These are phyloP conservation scores for Corchorus olitorius DNA, from an alignment of 345 rosid species.

Conservation along the genomic window DNA sequence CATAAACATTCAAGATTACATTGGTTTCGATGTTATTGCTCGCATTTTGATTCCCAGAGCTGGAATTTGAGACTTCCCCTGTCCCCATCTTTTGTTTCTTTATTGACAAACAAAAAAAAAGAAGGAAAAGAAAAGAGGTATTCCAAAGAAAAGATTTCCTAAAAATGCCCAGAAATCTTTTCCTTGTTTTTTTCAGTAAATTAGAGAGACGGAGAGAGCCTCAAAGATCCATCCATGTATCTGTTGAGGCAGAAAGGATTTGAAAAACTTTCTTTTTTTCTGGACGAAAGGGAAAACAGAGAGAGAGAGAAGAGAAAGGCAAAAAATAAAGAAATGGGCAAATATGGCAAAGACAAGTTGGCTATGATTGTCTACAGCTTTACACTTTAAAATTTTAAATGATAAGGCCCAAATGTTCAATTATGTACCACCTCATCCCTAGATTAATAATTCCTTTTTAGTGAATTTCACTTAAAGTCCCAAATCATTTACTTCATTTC, in stretches of 20 bases:
- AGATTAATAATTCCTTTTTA: no score
- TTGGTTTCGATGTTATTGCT: slow-evolving; percentile 28
- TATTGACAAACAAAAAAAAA: not conserved
- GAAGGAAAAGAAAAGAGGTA: not conserved
- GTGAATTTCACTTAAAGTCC: no score
- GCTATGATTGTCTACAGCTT: slow-evolving; percentile 2
- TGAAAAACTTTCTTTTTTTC: not conserved
- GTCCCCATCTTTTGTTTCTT: slow-evolving; percentile 37
- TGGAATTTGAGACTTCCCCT: slow-evolving; percentile 34
- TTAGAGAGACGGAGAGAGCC: not conserved
- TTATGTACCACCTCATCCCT: no score
- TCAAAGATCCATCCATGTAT: slow-evolving; percentile 20
- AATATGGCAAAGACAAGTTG: slow-evolving; percentile 14
- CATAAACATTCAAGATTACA: slow-evolving; percentile 77
- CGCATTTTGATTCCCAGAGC: slow-evolving; percentile 28
- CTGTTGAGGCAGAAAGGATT: not conserved
- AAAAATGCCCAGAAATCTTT: slow-evolving; percentile 5
- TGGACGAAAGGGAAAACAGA: not conserved
- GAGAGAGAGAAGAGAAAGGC: not conserved
- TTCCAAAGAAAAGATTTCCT: not conserved
- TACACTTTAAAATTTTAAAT: not conserved
- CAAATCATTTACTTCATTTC: no score
- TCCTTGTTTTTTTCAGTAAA: not conserved
- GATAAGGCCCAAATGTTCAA: no score
- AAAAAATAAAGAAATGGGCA: not conserved